These are phyloP conservation scores for Sonneratia alba DNA, from an alignment of 345 rosid genomes.

Conservation along the genomic window DNA sequence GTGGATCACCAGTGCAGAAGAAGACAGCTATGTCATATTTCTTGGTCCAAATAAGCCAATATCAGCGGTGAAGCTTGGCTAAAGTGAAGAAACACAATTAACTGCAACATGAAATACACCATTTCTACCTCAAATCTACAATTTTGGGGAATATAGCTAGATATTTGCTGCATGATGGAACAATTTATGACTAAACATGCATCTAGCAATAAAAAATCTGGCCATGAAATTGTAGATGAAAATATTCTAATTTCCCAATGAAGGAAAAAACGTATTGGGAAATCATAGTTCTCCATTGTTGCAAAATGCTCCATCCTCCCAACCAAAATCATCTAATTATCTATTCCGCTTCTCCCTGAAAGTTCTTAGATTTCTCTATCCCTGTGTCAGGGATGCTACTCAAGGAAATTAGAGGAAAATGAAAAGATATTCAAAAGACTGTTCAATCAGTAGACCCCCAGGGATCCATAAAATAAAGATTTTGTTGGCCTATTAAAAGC, in stretches of 20 bases:
- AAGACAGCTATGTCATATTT: background rate
- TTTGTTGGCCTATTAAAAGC: background rate
- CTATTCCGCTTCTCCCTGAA: background rate
- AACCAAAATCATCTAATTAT: background rate
- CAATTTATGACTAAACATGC: background rate
- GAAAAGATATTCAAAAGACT: background rate
- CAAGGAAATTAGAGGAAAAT: background rate
- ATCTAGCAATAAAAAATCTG: background rate
- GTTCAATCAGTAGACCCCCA: too few species aligned
- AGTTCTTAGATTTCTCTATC: too few species aligned
- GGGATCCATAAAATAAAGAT: background rate
- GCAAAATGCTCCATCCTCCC: background rate
- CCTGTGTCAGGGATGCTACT: background rate
- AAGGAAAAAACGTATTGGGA: background rate
- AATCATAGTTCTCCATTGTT: background rate
- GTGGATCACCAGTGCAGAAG: background rate
- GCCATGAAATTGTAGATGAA: background rate
- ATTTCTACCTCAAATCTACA: background rate
- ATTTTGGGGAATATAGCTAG: too few species aligned
- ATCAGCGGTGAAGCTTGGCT: background rate
- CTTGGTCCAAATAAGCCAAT: background rate
- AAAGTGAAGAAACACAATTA: background rate
- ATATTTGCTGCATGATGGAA: too few species aligned
- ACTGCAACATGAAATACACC: background rate
- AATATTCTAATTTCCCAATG: background rate